These are phyloP conservation scores for Stenogyne calaminthoides DNA, from an alignment of 305 asterid species.

Conservation along the genomic window DNA sequence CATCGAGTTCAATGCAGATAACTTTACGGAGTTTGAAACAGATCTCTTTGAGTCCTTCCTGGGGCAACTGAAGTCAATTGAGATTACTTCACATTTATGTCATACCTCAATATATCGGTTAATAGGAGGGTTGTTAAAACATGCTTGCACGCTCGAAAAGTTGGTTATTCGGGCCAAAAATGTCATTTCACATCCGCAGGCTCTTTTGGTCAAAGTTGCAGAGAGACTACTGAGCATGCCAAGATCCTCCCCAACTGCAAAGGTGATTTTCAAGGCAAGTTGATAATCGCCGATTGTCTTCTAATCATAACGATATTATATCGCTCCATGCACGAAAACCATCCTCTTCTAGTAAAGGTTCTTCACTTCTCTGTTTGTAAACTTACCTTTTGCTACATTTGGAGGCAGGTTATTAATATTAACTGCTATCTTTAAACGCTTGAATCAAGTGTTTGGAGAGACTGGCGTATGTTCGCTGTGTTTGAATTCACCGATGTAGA, in stretches of 20 bases:
- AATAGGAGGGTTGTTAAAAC: not conserved
- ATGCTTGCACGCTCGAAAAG: not conserved
- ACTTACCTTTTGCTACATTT: not conserved
- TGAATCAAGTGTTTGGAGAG: no score
- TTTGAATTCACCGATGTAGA: no score
- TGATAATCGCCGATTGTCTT: not conserved
- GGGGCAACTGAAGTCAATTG: not conserved
- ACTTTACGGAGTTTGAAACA: not conserved
- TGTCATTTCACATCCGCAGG: not conserved
- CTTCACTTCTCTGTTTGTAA: no score
- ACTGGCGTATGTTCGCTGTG: no score
- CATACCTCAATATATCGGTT: not conserved
- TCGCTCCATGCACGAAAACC: not conserved
- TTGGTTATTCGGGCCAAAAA: not conserved
- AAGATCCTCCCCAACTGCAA: slow-evolving; percentile 15
- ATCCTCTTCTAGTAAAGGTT: no score
- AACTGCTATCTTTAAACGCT: no score
- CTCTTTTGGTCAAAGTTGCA: not conserved
- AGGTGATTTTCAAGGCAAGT: not conserved
- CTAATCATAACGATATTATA: not conserved
- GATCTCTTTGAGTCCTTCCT: not conserved
- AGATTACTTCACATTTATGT: not conserved
- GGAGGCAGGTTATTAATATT: not conserved
- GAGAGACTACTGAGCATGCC: not conserved
- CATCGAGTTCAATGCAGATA: not conserved